A percentile compares a stretch with the other conserved stretches of the same genome.
These are phyloP conservation scores for Cenococcum geophilum DNA, from an alignment of 495 filamentous ascomycete species.

Conservation along the genomic window DNA sequence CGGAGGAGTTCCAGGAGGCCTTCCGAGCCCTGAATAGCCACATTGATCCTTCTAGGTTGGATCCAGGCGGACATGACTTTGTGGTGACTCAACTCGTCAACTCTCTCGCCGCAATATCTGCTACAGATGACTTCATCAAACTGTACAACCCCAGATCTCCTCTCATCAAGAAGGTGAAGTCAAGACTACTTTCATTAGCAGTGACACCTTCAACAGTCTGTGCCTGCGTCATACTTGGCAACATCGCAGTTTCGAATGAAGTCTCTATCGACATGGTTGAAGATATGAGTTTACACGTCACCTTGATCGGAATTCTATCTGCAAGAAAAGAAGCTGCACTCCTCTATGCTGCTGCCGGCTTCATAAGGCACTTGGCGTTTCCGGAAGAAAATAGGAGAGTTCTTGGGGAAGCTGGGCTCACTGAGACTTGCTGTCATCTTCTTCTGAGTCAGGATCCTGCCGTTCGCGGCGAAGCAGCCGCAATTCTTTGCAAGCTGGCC, in stretches of 20 bases:
- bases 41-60: constrained; percentile 2
- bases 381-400: constrained; percentile 16
- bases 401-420: constrained; percentile 21
- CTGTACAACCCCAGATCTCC: constrained; percentile 5
- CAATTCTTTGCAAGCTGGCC: constrained; percentile 24
- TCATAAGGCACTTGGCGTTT: constrained; percentile 26
- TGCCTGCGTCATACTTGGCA: constrained; percentile 26
- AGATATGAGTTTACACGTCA: constrained; percentile 12
- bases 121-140: constrained; percentile 24
- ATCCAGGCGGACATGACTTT: constrained; percentile 12
- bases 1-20: constrained; percentile 12
- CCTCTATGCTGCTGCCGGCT: constrained; percentile 24
- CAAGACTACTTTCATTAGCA: constrained; percentile 12
- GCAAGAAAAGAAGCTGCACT: constrained; percentile 11
- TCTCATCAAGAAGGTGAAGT: constrained; percentile 16
- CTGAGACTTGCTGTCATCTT: constrained; percentile 15
- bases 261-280: constrained; percentile 21
- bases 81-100: constrained; percentile 20
- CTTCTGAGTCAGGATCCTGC: constrained; percentile 19
- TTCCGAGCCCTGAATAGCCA: constrained; percentile 11
- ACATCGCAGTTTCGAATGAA: constrained; percentile 26
- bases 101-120: constrained; percentile 19
- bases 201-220: constrained; percentile 19
- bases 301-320: constrained; percentile 17
- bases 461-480: constrained; percentile 26